Evolutionary conservation across 2,329 filamentous ascomycete genomes (phyloP), one percentile per base, ranked within the genome.

Genomic region (Monosporascus sp.): DNA sequence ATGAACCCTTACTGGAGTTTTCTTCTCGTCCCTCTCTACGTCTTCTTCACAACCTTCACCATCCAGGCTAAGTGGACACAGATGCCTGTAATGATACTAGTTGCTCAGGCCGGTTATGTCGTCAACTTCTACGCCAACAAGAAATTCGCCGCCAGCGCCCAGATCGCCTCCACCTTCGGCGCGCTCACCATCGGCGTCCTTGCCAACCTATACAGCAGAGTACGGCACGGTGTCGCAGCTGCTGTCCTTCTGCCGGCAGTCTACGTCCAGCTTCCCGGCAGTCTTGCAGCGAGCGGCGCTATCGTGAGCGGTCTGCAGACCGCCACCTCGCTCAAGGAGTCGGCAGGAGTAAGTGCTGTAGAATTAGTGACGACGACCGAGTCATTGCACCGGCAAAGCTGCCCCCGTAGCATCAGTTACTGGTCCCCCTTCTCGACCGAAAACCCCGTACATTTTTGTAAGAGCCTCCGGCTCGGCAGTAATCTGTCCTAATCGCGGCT

Each of bases 11-110:
- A 71, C 53, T 69, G 71, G 48, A 81, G 79, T 53, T 91, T 92
- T 71, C 73, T 86, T 31, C 91, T 91, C 64, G 90, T 93, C 0
- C 81, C 87, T 0, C 68, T 80, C 7, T 95, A 92, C 68, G 84
- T 89, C 8, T 65, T 90, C 27, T 90, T 86, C 62, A 78, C 93
- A 40, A 84, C 86, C 48, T 74, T 91, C 53, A 84, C 92, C 66
- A 92, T 92, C 66, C 88, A 92, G 61, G 89, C 87, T 40, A 91
- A 90, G 68, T 91, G 84, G 82, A 88, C 84, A 60, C 90, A 94
- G 66, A 83, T 87, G 60, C 90, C 90, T 0, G 77, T 88, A 50
- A 93, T 93, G 88, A 72, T 90, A 2, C 40, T 85, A 47, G 90
- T 94, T 52, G 83, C 88, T 1, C 82, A 88, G 53, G 78, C 81